Evolutionary conservation across 371 early-diverging fungal genomes (phyloP), one percentile per base, ranked within the genome.

Genomic region (Apophysomyces variabilis): DNA sequence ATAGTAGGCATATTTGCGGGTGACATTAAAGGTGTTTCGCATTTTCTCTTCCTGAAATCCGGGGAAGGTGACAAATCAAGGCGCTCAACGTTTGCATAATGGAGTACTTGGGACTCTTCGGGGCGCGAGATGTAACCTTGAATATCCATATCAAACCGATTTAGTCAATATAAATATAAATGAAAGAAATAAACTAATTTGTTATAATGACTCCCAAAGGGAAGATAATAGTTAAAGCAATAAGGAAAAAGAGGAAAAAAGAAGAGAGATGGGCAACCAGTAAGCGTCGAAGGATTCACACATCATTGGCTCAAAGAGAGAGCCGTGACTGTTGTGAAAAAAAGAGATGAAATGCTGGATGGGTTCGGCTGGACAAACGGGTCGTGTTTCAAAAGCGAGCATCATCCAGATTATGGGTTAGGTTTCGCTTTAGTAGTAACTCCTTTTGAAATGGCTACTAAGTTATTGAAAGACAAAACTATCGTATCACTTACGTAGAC

Each of bases 11-110:
- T 50, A n/a, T n/a, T 9, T 32, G 44, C 3, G 32, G 61, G 43
- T 61, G 61, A 45, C 32, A 45, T 4, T 44, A 61, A 46, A 61
- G 61, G 61, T 1, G 32, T 50, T 9, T 43, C 32, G 61, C 54
- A 18, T 21, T 50, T 50, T 50, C 46, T 16, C 32, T 61, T 43
- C 21, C 46, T 61, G 37, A 8, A 45, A 32, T 50, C 54, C 54
- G 54, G 54, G 45, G 36, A 50, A 37, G 61, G 21, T 41, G 60
- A 32, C 36, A 32, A 57, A 58, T 43, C 43, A 54, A 16, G 57
- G 57, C 64, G 70, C 63, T 32, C 38, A 7, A 46, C 45, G 43
- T 61, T 46, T 61, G 61, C 61, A 61, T 61, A 61, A 61, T 61
- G 61, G 43, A 46, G 43, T 46, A 61, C 61, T 61, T 61, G 43